phyloP scores from a whole-genome alignment of 306 rosid genomes.

The Prunus padus region DNA sequence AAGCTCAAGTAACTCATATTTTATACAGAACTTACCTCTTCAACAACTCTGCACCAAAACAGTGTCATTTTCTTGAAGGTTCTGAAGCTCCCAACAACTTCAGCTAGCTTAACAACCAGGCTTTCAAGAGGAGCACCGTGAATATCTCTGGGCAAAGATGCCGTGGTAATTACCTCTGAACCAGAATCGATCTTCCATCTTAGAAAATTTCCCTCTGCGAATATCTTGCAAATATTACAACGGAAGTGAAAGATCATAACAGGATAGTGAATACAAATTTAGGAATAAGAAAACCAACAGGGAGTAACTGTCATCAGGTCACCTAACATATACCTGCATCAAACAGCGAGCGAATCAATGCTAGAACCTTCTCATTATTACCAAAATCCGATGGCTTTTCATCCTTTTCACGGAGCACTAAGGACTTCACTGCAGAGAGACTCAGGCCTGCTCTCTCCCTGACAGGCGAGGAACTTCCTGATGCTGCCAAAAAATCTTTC shows the following conservation, averaged over 20 bases:
- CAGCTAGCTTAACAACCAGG: constrained; percentile 87
- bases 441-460: constrained; percentile 73
- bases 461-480: constrained; percentile 66
- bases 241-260: constrained; percentile 69
- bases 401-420: constrained; percentile 85
- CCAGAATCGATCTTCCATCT: constrained; percentile 57
- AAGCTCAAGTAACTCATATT: constrained; percentile 29
- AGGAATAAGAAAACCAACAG: constrained; percentile 8
- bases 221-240: constrained; percentile 89
- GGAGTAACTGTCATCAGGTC: constrained; percentile 28
- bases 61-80: constrained; percentile 66
- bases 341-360: constrained; percentile 66
- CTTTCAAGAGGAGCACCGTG: constrained; percentile 96
- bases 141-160: constrained; percentile 78
- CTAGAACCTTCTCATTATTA: constrained; percentile 58
- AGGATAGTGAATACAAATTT: constrained; percentile 30
- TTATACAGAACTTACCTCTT: constrained; percentile 62
- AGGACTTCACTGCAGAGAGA: constrained; percentile 76
- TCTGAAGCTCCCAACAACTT: constrained; percentile 81
- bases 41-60: constrained; percentile 83
- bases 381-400: constrained; percentile 61
- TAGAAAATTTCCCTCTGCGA: constrained; percentile 87
- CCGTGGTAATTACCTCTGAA: constrained; percentile 40
- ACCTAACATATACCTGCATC: constrained; percentile 63
- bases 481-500: constrained; percentile 65